Evolutionary conservation across 345 rosid genomes (phyloP).

Genomic region (Hibiscus syriacus): DNA sequence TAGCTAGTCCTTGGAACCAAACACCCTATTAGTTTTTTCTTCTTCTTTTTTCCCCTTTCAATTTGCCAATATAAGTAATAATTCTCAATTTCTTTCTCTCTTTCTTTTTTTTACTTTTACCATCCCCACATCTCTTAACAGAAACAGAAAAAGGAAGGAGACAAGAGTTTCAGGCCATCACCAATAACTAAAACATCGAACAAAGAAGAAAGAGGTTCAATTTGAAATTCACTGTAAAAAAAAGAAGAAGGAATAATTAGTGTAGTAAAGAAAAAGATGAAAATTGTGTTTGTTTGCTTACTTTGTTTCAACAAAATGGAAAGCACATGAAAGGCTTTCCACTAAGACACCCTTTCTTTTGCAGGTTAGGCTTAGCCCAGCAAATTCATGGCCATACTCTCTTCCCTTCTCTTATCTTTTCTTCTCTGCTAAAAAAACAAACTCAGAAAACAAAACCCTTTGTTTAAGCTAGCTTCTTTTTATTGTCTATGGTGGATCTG

Average conservation of each 20-base stretch:
- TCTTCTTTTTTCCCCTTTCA: too few relatives aligned
- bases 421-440: slow-evolving; percentile 15
- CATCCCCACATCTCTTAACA: not conserved
- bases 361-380: slow-evolving; percentile 7
- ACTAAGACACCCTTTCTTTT: slow-evolving; percentile 25
- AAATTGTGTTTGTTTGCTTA: not conserved
- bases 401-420: slow-evolving; percentile 44
- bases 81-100: too few relatives aligned
- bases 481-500: slow-evolving; percentile 20
- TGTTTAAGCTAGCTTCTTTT: not conserved
- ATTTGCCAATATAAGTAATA: not conserved
- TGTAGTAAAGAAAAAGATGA: not conserved
- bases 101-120: not conserved
- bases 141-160: slow-evolving; percentile 1
- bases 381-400: slow-evolving; percentile 72
- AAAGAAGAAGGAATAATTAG: not conserved
- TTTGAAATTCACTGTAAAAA: not conserved
- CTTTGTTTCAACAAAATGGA: slow-evolving; percentile 9
- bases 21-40: not conserved
- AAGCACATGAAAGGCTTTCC: slow-evolving; percentile 25
- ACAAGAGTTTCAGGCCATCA: not conserved
- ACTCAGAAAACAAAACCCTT: not conserved
- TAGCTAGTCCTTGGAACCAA: not conserved
- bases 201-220: not conserved
- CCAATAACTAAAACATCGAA: not conserved